Evolutionary conservation across 1,284 basidiomycete species (phyloP), one percentile per base, ranked within the genome.

Genomic region (Leccinum pachyderme): DNA sequence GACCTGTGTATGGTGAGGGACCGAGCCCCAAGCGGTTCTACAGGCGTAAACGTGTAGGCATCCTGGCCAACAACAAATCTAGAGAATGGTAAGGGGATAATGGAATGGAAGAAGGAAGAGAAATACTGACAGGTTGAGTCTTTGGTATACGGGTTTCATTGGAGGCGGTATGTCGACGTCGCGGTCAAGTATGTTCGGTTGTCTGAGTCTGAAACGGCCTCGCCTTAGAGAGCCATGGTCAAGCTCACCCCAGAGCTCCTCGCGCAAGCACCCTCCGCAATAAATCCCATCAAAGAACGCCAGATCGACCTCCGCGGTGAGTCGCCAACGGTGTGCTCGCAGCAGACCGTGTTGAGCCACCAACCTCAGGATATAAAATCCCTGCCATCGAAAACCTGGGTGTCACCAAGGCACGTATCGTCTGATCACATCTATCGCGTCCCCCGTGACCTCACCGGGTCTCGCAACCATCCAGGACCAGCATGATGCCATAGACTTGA

Each of bases 341-440:
- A 68, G 63, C 67, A 69, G 58, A 37, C n/a, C 50, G 32, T 28
- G 47, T 54, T 71, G 39, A 69, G 25, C 47, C 24, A n/a, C 5
- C 45, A 24, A 59, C 18, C 18, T 18, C 18, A 96, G 94, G 95
- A 57, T 91, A 93, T 75, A 96, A 95, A 83, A 98, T 99, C 68
- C 94, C 95, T 46, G 87, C 92, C 51, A 99, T 99, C 70, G 97
- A 99, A 86, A 99, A 99, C 80, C 81, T 99, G 64, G 97, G 95
- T 78, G 94, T 98, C 68, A 97, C 92, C 73, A 93, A 82, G 83
- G 95, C 84, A 76, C 72, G 67, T 56, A 35, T 57, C 41, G 54
- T 60, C 53, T 53, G 56, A 72, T 70, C 60, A 49, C 22, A 45
- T 47, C 44, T 51, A 54, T 59, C 53, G 46, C 35, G 35, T 24